Conservation (phyloP, 2,329 filamentous ascomycete genomes). For the Calonectria fujianensis region DNA sequence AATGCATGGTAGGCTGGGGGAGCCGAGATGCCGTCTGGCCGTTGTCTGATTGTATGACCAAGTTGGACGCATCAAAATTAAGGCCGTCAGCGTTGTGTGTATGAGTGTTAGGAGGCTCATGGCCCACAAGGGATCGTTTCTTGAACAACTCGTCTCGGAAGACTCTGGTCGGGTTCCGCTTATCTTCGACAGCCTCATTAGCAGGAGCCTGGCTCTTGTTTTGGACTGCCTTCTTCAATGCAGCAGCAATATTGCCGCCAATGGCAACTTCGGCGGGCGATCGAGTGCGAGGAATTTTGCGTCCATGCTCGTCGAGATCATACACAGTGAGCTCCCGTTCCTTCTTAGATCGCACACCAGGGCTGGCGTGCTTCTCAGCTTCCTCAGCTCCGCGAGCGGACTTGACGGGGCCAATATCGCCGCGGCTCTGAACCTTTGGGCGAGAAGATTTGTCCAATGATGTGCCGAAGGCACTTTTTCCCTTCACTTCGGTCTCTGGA, state of each 20-base stretch:
- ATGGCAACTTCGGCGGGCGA: constrained; percentile 76
- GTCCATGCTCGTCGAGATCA: constrained; percentile 75
- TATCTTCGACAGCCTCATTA: constrained; percentile 59
- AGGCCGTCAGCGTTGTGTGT: constrained; percentile 76
- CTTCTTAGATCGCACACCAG: constrained; percentile 61
- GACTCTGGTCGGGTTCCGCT: constrained; percentile 71
- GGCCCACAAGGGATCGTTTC: constrained; percentile 75
- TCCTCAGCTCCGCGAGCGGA: constrained; percentile 61
- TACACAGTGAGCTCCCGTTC: constrained; percentile 72
- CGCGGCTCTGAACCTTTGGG: constrained; percentile 56
- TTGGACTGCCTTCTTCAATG: constrained; percentile 68
- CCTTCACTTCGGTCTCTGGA: too few relatives aligned
- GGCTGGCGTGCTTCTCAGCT: constrained; percentile 64
- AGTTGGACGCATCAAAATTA: constrained; percentile 59
- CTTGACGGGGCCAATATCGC: constrained; percentile 66
- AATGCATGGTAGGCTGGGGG: too few relatives aligned
- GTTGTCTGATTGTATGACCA: not conserved
- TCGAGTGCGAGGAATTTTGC: constrained; percentile 69
- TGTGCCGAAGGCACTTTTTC: too few relatives aligned
- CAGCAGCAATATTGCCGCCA: constrained; percentile 72
- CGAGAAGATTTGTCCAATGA: too few relatives aligned
- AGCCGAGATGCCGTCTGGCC: not conserved
- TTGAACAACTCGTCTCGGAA: constrained; percentile 79
- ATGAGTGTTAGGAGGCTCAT: constrained; percentile 73
- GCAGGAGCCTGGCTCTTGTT: constrained; percentile 64